Base-by-base conservation (phyloP, 495 filamentous ascomycete species). In the Clohesyomyces aquaticus region DNA sequence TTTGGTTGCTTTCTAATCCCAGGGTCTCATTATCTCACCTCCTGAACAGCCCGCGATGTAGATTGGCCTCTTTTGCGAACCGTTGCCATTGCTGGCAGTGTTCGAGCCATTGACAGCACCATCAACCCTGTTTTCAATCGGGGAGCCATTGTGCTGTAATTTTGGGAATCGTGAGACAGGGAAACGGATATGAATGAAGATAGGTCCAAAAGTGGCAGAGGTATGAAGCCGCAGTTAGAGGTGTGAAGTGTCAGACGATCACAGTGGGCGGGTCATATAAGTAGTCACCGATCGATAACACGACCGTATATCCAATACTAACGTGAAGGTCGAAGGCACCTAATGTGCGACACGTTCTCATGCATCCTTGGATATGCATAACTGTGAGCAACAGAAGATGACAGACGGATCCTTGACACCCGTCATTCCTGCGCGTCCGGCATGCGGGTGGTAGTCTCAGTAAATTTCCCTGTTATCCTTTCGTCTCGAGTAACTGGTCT, bases 31-130 rank as follows among this genome's bases (percentile, higher is more conserved):
- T 23, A 11, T 18, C 58, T 27, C 35, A 67, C 64, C 64, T 41
- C 64, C 64, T 10, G 57, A 61, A 50, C 64, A 67, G 26, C 58
- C 64, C 10, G 58, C 64, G 28, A 67, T 56, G 25, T 47, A 25
- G 58, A 67, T 67, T 16, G 64, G 64, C 26, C 64, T 23, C 42
- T 67, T 67, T 12, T 32, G 49, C 1, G 64, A 43, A 4, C 61
- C 53, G 51, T 64, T 64, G 19, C 25, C 43, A 25, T 25, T 53
- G 19, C 38, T 58, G 25, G 21, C 12, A 16, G 23, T 25, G 14
- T 49, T 32, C 9, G 25, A 48, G 26, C 54, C 54, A 51, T 50
- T 50, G 57, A 50, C 29, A 6, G 46, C 19, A 48, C n/a, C 55
- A n/a, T 48, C 48, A 6, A 59, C 55, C 11, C 55, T 42, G 27